phyloP scores from a whole-genome alignment of 2,329 filamentous ascomycete species.

The Colletotrichum sp. region DNA sequence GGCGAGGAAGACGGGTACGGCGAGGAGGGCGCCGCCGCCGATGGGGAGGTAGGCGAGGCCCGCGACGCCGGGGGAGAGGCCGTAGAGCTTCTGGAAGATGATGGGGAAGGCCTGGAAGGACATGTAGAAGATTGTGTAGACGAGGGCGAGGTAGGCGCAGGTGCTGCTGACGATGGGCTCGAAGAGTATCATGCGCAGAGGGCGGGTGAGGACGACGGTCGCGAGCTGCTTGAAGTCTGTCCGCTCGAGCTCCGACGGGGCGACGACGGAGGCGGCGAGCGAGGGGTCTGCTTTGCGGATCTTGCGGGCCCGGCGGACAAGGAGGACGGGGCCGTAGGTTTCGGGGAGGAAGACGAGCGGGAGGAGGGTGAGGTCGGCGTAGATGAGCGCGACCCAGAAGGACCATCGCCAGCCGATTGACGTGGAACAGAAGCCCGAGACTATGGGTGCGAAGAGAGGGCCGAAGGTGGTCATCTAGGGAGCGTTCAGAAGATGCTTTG shows the following conservation, averaged over 20 bases:
- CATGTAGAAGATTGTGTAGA: slow-evolving; percentile 72
- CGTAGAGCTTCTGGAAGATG: slow-evolving; percentile 70
- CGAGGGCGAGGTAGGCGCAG: slow-evolving; percentile 73
- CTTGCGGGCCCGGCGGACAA: slow-evolving; percentile 59
- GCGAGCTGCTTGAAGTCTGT: slow-evolving; percentile 62
- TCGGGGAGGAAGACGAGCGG: slow-evolving; percentile 70
- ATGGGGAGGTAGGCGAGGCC: slow-evolving; percentile 75
- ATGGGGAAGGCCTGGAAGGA: slow-evolving; percentile 78
- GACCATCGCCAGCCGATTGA: slow-evolving; percentile 72
- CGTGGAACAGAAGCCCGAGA: slow-evolving; percentile 65
- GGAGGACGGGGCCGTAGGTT: slow-evolving; percentile 64
- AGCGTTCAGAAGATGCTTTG: rapidly evolving
- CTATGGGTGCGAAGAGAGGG: slow-evolving; percentile 69
- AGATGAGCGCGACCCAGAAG: slow-evolving; percentile 73
- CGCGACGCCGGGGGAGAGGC: slow-evolving; percentile 66
- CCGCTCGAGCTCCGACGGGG: slow-evolving; percentile 68
- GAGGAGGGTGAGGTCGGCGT: slow-evolving; percentile 67
- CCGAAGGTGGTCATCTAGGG: slow-evolving; percentile 66
- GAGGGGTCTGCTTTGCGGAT: slow-evolving; percentile 62
- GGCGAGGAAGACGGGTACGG: slow-evolving; percentile 65
- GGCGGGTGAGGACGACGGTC: slow-evolving; percentile 74
- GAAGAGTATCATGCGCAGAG: slow-evolving; percentile 72
- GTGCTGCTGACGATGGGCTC: slow-evolving; percentile 77
- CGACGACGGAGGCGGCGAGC: slow-evolving; percentile 50
- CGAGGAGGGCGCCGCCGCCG: slow-evolving; percentile 64